Base-by-base conservation (phyloP, 2,329 filamentous ascomycete species). In the Arthrocladium fulminans region DNA sequence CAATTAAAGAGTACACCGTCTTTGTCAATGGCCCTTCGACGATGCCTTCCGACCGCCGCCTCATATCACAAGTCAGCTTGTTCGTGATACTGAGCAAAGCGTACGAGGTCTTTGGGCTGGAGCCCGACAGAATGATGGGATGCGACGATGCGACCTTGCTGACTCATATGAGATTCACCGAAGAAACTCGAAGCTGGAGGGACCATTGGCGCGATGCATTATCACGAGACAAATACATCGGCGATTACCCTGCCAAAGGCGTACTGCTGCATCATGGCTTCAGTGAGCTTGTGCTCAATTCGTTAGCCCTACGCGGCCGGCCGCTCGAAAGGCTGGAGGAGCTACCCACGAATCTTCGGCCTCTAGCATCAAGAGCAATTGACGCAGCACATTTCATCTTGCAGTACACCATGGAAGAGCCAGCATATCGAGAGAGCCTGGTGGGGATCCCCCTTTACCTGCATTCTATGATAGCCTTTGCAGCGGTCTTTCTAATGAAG, bases 41-140 rank as follows among this genome's bases (percentile, higher is more conserved):
- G 2, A 76, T 70, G 0, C 70, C 75, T 1, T 71, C 75, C 3
- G 79, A 82, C 49, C 72, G 74, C 48, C 67, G 78, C 3, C 66
- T 81, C 0, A 65, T 76, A 45, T 78, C 76, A 29, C 78, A 81
- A 54, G 75, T 81, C 8, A 72, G 74, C 0, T 57, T 81, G 9
- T 69, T 81, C 48, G 72, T 73, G 17, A 79, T 80, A n/a, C 63
- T 81, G 53, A 73, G 73, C n/a, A 73, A 60, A 69, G 73, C 60
- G 62, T 79, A 58, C 63, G 74, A 55, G 64, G 79, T 76, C 0
- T 80, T 81, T 51, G 77, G 78, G 0, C 72, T 72, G 0, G 76
- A 75, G 15, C 70, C 56, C 1, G 56, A 58, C 43, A 37, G 55
- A 25, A 23, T 57, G 34, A 56, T 58, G 54, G 54, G 53, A 23